Percentiles rank a stretch among this genome's conserved stretches.
Conservation (phyloP, 345 rosid genomes). For the Populus simonii region DNA sequence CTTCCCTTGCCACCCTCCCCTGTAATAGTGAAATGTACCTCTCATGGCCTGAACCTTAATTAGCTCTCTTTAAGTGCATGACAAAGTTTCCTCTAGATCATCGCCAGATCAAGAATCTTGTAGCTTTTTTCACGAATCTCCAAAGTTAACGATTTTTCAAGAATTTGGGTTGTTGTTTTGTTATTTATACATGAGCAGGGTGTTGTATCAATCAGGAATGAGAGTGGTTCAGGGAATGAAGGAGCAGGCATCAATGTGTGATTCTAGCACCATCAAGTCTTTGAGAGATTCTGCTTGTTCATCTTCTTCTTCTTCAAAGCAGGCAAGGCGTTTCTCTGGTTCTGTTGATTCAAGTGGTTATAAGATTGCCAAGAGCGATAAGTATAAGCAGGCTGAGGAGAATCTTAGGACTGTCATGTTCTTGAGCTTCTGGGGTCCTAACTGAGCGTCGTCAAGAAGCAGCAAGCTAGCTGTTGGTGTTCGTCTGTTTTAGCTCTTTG, state of each 20-base stretch:
- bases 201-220: conserved; percentile 33
- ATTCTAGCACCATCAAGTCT: conserved; percentile 34
- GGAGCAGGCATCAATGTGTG: conserved; percentile 50
- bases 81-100: too few relatives aligned
- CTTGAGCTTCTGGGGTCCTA: conserved; percentile 84
- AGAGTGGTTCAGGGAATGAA: conserved; percentile 40
- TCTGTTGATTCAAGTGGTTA: conserved; percentile 38
- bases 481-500: too few relatives aligned
- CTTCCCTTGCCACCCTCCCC: neutral
- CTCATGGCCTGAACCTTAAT: neutral
- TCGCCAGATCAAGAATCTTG: too few relatives aligned
- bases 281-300: conserved; percentile 31
- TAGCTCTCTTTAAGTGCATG: too few relatives aligned
- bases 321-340: conserved; percentile 41
- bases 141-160: neutral
- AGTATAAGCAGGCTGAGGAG: conserved; percentile 55
- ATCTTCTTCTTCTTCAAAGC: conserved; percentile 37
- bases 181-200: conserved; percentile 24
- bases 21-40: neutral
- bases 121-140: neutral
- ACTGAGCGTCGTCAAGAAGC: conserved; percentile 10
- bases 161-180: neutral
- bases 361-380: conserved; percentile 39
- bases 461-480: too few relatives aligned
- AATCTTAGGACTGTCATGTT: conserved; percentile 72